Evolutionary conservation across 2,329 filamentous ascomycete species (phyloP).

Genomic region (Lasiodiplodia sp.): DNA sequence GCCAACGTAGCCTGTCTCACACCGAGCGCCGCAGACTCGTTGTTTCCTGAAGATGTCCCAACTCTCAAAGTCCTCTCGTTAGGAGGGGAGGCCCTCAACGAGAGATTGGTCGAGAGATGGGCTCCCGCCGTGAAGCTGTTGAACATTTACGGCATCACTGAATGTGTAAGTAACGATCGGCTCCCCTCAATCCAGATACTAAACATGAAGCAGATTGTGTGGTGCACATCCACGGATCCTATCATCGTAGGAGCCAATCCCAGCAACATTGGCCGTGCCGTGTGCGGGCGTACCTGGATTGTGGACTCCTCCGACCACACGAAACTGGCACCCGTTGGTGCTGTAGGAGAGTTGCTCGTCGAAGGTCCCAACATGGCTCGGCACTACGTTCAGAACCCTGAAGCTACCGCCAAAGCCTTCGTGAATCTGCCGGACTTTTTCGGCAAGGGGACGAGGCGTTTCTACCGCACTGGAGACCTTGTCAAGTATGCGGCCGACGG

Average conservation of each 20-base stretch:
- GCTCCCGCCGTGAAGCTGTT: slow-evolving; percentile 42
- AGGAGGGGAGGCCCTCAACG: slow-evolving; percentile 43
- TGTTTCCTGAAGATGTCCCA: slow-evolving; percentile 47
- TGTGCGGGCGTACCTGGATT: slow-evolving; percentile 34
- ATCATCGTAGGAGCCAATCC: not conserved
- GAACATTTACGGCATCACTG: slow-evolving; percentile 51
- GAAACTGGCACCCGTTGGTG: slow-evolving; percentile 43
- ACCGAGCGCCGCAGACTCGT: slow-evolving; percentile 42
- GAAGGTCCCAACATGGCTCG: slow-evolving; percentile 45
- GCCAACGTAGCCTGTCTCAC: slow-evolving; percentile 4
- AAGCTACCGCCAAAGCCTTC: slow-evolving; percentile 43
- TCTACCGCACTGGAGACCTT: slow-evolving; percentile 37
- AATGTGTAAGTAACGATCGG: slow-evolving; percentile 31
- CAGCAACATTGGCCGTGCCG: not conserved
- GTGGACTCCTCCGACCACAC: slow-evolving; percentile 42
- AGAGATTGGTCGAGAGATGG: slow-evolving; percentile 37
- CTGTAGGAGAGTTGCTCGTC: slow-evolving; percentile 45
- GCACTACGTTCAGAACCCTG: slow-evolving; percentile 43
- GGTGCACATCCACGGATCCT: not conserved
- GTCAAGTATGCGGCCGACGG: slow-evolving; percentile 43
- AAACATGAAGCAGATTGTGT: slow-evolving; percentile 38
- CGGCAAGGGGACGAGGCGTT: not conserved
- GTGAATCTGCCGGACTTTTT: slow-evolving; percentile 30
- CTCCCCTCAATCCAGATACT: too few species aligned
- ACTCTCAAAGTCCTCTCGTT: slow-evolving; percentile 48